Conservation (phyloP, 31 red algal genomes). For the Asparagopsis taxiformis region DNA sequence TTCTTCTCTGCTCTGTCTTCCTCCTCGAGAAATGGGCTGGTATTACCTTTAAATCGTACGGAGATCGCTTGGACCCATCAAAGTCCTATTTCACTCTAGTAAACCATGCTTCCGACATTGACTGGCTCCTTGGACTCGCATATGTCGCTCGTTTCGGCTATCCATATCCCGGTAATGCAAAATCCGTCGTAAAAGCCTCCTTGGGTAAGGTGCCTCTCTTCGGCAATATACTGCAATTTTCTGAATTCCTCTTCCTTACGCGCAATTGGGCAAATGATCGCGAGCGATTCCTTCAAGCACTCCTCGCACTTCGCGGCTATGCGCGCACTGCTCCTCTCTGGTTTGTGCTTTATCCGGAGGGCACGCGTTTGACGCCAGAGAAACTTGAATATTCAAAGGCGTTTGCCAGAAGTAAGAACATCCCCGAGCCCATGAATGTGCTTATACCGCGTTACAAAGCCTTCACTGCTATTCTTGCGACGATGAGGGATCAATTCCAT, state of each 20-base stretch:
- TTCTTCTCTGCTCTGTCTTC: slow-evolving; percentile 46
- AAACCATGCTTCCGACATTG: slow-evolving; percentile 63
- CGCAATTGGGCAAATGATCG: slow-evolving; percentile 53
- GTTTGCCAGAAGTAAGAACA: slow-evolving; percentile 27
- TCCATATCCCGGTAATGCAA: slow-evolving; percentile 67
- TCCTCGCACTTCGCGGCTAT: slow-evolving; percentile 22
- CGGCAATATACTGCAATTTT: slow-evolving; percentile 48
- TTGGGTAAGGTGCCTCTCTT: slow-evolving; percentile 62
- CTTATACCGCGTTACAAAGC: slow-evolving; percentile 86
- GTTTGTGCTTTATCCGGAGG: slow-evolving; percentile 86
- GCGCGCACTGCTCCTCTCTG: slow-evolving; percentile 58
- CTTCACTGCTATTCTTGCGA: slow-evolving; percentile 43
- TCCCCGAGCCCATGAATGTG: slow-evolving; percentile 54
- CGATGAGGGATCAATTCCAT: slow-evolving; percentile 42
- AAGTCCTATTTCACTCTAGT: slow-evolving; percentile 39
- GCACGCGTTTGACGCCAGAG: slow-evolving; percentile 60
- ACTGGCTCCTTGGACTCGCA: slow-evolving; percentile 63
- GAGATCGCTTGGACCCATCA: slow-evolving; percentile 41
- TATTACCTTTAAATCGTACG: slow-evolving; percentile 48
- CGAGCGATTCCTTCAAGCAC: slow-evolving; percentile 21
- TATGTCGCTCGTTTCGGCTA: slow-evolving; percentile 50
- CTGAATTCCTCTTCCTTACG: slow-evolving; percentile 58
- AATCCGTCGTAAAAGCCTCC: slow-evolving; percentile 67
- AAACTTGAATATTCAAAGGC: slow-evolving; percentile 57
- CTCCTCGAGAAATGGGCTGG: slow-evolving; percentile 56